phyloP scores from a whole-genome alignment of 768 basidiomycete genomes.

The Gymnopilus junonius region DNA sequence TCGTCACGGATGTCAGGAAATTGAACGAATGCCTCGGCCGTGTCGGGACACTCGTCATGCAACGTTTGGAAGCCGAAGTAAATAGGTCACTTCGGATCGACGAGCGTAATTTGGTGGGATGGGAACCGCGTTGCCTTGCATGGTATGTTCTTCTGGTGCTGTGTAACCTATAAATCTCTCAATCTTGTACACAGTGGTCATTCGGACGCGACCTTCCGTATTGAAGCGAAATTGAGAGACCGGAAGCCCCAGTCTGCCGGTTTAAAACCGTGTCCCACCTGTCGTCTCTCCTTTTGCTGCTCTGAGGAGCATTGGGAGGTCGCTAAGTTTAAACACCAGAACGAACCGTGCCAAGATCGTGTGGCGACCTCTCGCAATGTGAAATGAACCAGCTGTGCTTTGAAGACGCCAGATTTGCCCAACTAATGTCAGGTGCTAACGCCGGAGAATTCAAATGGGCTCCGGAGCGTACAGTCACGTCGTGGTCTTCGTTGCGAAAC shows the following conservation, averaged over 20 bases:
- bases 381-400: slow-evolving; percentile 28
- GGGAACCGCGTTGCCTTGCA: slow-evolving; percentile 34
- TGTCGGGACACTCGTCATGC: slow-evolving; percentile 14
- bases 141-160: slow-evolving; percentile 24
- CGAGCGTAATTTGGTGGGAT: slow-evolving; percentile 31
- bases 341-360: slow-evolving; percentile 23
- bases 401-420: slow-evolving; percentile 23
- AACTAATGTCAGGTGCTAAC: slow-evolving; percentile 18
- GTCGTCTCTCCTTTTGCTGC: slow-evolving; percentile 33
- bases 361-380: slow-evolving; percentile 32
- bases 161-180: not conserved
- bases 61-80: slow-evolving; percentile 12
- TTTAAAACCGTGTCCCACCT: slow-evolving; percentile 29
- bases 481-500: slow-evolving; percentile 30
- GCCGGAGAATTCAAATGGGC: slow-evolving; percentile 31
- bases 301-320: slow-evolving; percentile 28
- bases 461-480: slow-evolving; percentile 28
- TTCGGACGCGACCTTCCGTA: slow-evolving; percentile 29
- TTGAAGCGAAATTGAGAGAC: slow-evolving; percentile 18
- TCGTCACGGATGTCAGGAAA: slow-evolving; percentile 13
- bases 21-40: slow-evolving; percentile 17
- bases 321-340: slow-evolving; percentile 22
- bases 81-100: slow-evolving; percentile 18
- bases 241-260: not conserved
- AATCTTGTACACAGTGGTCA: slow-evolving; percentile 21